These are phyloP conservation scores for Termitomyces sp. DNA, from an alignment of 768 basidiomycete species.

Conservation along the genomic window DNA sequence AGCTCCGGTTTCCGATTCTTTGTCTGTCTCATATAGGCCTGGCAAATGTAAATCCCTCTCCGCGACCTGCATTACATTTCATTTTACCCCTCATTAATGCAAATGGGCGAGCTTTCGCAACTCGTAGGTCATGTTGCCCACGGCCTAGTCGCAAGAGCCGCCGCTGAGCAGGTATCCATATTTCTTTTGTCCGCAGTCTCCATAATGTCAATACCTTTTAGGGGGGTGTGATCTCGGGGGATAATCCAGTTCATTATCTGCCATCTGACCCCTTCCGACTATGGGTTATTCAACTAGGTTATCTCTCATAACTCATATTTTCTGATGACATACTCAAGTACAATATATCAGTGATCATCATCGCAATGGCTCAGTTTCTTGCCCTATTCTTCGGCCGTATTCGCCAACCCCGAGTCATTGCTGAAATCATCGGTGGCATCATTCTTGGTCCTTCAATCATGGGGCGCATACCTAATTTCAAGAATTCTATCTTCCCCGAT, in stretches of 20 bases:
- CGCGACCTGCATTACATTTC: background rate
- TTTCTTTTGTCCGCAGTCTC: background rate
- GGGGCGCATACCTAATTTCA: slow-evolving; percentile 76
- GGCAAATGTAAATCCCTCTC: background rate
- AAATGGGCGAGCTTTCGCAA: slow-evolving; percentile 44
- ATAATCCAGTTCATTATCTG: slow-evolving; percentile 63
- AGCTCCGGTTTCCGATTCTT: slow-evolving; percentile 3
- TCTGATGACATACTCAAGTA: background rate
- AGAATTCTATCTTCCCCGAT: slow-evolving; percentile 50
- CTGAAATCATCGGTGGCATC: slow-evolving; percentile 89
- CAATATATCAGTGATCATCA: slow-evolving; percentile 58
- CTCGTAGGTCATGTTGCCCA: slow-evolving; percentile 25
- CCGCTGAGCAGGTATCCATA: slow-evolving; percentile 38
- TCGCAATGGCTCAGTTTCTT: slow-evolving; percentile 72
- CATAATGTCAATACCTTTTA: slow-evolving; percentile 18
- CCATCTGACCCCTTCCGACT: slow-evolving; percentile 60
- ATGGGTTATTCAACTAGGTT: slow-evolving; percentile 76
- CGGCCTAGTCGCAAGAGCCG: slow-evolving; percentile 36
- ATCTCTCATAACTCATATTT: slow-evolving; percentile 14
- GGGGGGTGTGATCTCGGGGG: slow-evolving; percentile 77
- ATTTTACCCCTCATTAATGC: slow-evolving; percentile 1
- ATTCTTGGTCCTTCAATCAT: slow-evolving; percentile 74
- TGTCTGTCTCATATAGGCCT: slow-evolving; percentile 3
- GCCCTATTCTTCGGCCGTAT: slow-evolving; percentile 58
- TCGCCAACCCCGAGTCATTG: slow-evolving; percentile 88